A percentile compares a stretch with the other conserved stretches of the same genome.
Conservation (phyloP, 768 basidiomycete species). For the Tulasnella calospora region DNA sequence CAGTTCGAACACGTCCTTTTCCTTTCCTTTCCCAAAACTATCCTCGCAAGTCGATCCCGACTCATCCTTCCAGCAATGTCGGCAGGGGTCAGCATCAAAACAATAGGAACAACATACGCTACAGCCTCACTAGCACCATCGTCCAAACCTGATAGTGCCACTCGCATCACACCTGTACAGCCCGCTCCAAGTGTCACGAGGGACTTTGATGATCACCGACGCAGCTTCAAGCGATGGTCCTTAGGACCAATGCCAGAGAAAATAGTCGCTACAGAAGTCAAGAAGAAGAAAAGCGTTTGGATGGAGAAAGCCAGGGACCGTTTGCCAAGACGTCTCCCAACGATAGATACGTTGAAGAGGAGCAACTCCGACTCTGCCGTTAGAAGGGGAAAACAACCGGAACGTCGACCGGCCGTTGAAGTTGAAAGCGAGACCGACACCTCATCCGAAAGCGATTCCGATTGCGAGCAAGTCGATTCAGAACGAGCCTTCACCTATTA, state of each 20-base stretch:
- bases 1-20: neutral
- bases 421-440: constrained; percentile 23
- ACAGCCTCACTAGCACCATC: constrained; percentile 1
- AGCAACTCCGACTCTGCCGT: constrained; percentile 9
- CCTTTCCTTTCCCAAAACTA: neutral
- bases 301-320: neutral
- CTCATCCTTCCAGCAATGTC: constrained; percentile 13
- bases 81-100: constrained; percentile 21
- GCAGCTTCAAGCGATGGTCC: constrained; percentile 49
- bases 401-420: neutral
- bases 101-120: constrained; percentile 19
- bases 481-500: constrained; percentile 14
- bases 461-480: neutral
- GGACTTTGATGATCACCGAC: constrained; percentile 30
- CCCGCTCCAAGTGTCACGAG: constrained; percentile 22
- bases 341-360: neutral
- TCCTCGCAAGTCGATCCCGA: neutral
- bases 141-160: neutral
- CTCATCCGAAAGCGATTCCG: constrained; percentile 38
- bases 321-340: neutral
- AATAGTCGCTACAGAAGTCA: constrained; percentile 39
- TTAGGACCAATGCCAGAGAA: constrained; percentile 73
- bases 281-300: constrained; percentile 35
- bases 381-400: neutral
- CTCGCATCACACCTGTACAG: constrained; percentile 5